Percentiles rank a stretch among this genome's conserved stretches.
Evolutionary conservation across 2,329 filamentous ascomycete genomes (phyloP).

Genomic region (Colletotrichum sojae): DNA sequence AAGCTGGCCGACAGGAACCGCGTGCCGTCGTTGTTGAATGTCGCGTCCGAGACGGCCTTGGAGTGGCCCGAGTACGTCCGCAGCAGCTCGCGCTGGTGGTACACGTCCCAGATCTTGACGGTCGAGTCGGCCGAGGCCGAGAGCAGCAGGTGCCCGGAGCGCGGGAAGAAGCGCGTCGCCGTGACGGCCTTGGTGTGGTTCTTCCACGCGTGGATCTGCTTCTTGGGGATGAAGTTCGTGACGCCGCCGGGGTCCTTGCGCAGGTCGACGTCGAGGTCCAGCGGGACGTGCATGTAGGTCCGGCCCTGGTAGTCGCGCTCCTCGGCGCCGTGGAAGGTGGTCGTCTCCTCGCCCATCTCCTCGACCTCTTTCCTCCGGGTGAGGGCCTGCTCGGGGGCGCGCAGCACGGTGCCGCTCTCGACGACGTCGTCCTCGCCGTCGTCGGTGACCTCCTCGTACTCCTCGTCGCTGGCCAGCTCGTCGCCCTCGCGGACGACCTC

Average conservation of each 20-base stretch:
- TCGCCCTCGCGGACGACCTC: constrained; percentile 82
- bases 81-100: constrained; percentile 89
- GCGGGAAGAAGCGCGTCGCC: constrained; percentile 89
- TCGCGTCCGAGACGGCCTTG: constrained; percentile 90
- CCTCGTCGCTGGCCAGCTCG: constrained; percentile 83
- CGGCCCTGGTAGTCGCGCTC: constrained; percentile 94
- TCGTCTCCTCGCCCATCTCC: constrained; percentile 80
- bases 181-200: constrained; percentile 88
- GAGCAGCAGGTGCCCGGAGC: constrained; percentile 88
- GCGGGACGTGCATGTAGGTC: constrained; percentile 97
- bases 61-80: constrained; percentile 93
- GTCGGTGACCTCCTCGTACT: constrained; percentile 83
- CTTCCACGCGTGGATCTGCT: constrained; percentile 91
- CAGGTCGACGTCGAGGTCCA: constrained; percentile 89
- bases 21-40: constrained; percentile 85
- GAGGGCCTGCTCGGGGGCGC: constrained; percentile 68
- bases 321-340: constrained; percentile 86
- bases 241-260: constrained; percentile 83
- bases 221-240: constrained; percentile 96
- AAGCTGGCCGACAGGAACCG: constrained; percentile 94
- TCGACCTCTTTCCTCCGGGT: constrained; percentile 71
- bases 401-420: constrained; percentile 73
- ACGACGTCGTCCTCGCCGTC: constrained; percentile 84
- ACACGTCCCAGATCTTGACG: constrained; percentile 95
- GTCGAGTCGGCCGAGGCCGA: constrained; percentile 92